Evolutionary conservation across 495 filamentous ascomycete genomes (phyloP), one percentile per base, ranked within the genome.

Genomic region (Hypomontagnella monticulosa): DNA sequence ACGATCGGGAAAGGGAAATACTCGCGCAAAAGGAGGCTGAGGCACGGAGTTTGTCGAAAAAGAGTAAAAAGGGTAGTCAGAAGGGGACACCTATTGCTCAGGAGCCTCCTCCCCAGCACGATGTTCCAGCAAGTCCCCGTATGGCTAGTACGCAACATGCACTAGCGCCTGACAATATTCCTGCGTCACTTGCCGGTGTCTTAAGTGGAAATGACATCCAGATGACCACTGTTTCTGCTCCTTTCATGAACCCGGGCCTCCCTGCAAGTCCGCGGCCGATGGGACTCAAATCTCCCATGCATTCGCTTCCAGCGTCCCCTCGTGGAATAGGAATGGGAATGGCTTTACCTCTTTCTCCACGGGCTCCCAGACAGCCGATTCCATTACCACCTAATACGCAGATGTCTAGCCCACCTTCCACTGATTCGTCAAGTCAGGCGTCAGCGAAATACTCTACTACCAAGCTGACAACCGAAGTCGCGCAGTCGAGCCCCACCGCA

Each of bases 221-320:
- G 71, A 65, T 70, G 10, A 72, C 75, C 14, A 73, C 84, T 30
- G 73, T 79, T 20, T 78, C 87, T 23, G 80, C 87, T 34, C 80
- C 34, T 15, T 23, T 93, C 30, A 83, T 93, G 79, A 97, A 91
- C 58, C 92, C 94, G 16, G 95, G 95, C 19, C 79, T 99, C 46
- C 95, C 95, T 0, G 77, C 90, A 27, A 98, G 96, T 71, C 95
- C 95, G 19, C 84, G 94, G 51, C 95, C 95, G n/a, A 87, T 87
- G 66, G 85, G 85, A 9, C 67, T 91, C 49, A 87, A 84, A 51
- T 92, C 92, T 19, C 91, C 91, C 11, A 78, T 90, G 55, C 89
- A 61, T 37, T 88, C 89, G n/a, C 84, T 89, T 36, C 87, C 89
- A 14, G 78, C 88, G 67, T 89, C 92, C 34, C 87, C 91, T 9